phyloP scores from a whole-genome alignment of 2,329 filamentous ascomycete genomes.

The Pestalotiopsis sp. region DNA sequence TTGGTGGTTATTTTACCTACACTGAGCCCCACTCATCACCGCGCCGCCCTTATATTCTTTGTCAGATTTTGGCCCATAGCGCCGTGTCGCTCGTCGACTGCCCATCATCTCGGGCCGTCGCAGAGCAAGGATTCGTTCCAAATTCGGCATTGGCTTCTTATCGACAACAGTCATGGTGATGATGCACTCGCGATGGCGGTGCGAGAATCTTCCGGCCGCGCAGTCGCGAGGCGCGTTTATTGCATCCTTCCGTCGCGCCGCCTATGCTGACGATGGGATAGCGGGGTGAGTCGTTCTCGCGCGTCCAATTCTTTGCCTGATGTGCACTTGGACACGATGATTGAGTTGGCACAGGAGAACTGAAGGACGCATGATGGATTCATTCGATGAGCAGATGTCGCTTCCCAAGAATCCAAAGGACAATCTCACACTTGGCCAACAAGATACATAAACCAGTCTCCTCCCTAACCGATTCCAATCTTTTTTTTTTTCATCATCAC shows the following conservation, averaged over 20 bases:
- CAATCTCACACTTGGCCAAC: not conserved
- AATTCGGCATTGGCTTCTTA: not conserved
- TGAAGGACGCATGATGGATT: not conserved
- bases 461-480: not conserved
- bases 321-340: not conserved
- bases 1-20: not conserved
- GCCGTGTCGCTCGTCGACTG: not conserved
- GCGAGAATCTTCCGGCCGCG: not conserved
- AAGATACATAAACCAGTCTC: not conserved
- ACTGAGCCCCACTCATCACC: not conserved
- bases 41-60: not conserved
- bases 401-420: not conserved
- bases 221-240: not conserved
- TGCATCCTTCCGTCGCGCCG: not conserved
- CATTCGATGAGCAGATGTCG: not conserved
- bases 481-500: not conserved
- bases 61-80: not conserved
- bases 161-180: not conserved
- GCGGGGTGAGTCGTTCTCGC: not conserved
- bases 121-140: not conserved
- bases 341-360: not conserved
- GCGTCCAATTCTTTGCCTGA: not conserved
- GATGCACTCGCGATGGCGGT: not conserved
- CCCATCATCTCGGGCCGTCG: not conserved
- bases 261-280: not conserved